Evolutionary conservation across 2,329 filamentous ascomycete genomes (phyloP).

Genomic region (Ophiocordyceps sinensis): DNA sequence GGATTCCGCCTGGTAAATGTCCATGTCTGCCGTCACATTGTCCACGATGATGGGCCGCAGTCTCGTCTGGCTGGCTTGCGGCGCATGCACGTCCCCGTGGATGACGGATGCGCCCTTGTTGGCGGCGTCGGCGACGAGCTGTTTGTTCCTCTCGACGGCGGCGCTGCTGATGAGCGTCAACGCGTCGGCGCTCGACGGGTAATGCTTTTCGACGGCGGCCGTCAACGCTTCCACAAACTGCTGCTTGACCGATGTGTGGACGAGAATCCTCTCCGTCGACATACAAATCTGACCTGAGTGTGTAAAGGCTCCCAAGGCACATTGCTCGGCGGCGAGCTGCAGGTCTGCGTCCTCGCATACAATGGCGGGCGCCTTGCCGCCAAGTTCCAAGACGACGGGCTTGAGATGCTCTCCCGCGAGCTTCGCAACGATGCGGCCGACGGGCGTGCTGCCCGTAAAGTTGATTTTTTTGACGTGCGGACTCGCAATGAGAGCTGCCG

Average conservation of each 20-base stretch:
- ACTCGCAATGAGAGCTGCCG: slow-evolving; percentile 51
- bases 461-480: slow-evolving; percentile 64
- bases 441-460: slow-evolving; percentile 66
- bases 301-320: slow-evolving; percentile 56
- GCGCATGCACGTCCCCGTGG: slow-evolving; percentile 19
- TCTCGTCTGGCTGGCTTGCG: slow-evolving; percentile 18
- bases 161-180: slow-evolving; percentile 56
- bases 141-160: slow-evolving; percentile 50
- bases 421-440: slow-evolving; percentile 59
- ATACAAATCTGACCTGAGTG: slow-evolving; percentile 76
- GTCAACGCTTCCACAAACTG: slow-evolving; percentile 32
- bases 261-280: slow-evolving; percentile 61
- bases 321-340: slow-evolving; percentile 52
- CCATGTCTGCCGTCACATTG: slow-evolving; percentile 49
- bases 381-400: slow-evolving; percentile 66
- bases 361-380: slow-evolving; percentile 68
- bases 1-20: slow-evolving; percentile 59
- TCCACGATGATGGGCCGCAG: slow-evolving; percentile 55
- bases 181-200: slow-evolving; percentile 42
- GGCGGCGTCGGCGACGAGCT: slow-evolving; percentile 52
- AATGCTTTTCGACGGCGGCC: slow-evolving; percentile 24
- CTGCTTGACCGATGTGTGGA: slow-evolving; percentile 31
- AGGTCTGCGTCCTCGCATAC: slow-evolving; percentile 71
- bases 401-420: slow-evolving; percentile 62
- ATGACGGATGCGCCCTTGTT: slow-evolving; percentile 47